Evolutionary conservation across 1,284 basidiomycete species (phyloP).

Genomic region (Pseudozyma pruni): DNA sequence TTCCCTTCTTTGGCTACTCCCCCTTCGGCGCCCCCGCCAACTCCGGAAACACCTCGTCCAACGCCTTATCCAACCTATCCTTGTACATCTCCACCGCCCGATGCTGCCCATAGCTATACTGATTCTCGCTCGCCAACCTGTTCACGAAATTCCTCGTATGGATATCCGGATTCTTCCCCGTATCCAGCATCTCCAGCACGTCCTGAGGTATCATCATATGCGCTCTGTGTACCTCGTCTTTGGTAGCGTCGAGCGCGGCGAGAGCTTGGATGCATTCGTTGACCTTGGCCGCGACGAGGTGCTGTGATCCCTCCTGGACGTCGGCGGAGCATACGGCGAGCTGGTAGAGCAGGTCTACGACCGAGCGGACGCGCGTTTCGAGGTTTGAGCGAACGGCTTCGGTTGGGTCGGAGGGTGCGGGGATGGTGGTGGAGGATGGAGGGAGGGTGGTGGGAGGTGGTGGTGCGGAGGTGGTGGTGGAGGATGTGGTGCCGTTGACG

Average conservation of each 20-base stretch:
- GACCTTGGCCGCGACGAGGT: constrained; percentile 55
- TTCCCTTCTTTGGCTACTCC: not conserved
- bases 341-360: constrained; percentile 62
- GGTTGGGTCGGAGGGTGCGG: constrained; percentile 9
- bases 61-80: constrained; percentile 17
- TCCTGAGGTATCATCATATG: constrained; percentile 57
- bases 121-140: constrained; percentile 63
- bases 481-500: constrained; percentile 18
- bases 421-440: not conserved
- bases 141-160: constrained; percentile 62
- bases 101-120: constrained; percentile 63
- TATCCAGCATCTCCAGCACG: constrained; percentile 63
- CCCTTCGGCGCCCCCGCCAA: constrained; percentile 7
- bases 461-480: not conserved
- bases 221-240: constrained; percentile 46
- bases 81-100: constrained; percentile 38
- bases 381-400: constrained; percentile 50
- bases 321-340: constrained; percentile 61
- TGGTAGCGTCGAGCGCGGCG: constrained; percentile 52
- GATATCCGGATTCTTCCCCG: constrained; percentile 64
- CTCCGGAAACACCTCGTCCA: constrained; percentile 46
- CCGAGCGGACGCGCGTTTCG: constrained; percentile 53
- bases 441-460: not conserved
- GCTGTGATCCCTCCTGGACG: constrained; percentile 54
- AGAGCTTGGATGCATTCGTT: constrained; percentile 57